Base-by-base conservation (phyloP, 31 red algal genomes). In the Asparagopsis taxiformis region DNA sequence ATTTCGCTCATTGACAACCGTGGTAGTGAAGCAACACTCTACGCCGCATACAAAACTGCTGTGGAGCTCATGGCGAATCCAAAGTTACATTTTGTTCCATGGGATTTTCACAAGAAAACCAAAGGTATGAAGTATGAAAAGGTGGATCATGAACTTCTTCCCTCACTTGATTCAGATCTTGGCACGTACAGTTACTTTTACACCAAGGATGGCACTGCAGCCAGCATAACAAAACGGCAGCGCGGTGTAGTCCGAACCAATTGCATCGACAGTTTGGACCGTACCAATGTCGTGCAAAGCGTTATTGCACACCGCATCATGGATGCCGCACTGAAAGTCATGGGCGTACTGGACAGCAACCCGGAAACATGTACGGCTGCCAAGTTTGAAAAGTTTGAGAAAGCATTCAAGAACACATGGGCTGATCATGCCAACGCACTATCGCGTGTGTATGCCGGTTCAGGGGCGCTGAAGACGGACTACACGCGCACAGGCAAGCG, bases 271-370 rank as follows among this genome's bases (percentile, higher is more conserved):
- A 92, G 82, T 69, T 70, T 97, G 31, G 94, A 97, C 66, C 84
- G 94, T 20, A 97, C 88, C 41, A 97, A 97, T 70, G 94, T 97
- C 10, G 87, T 97, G 34, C 94, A 97, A 66, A 83, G 82, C 56
- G 88, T 80, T 22, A 89, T 97, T 30, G 94, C 94, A 0, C 75
- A 75, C 50, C 55, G 69, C n/a, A 79, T 92, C 22, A 78, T 92
- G 65, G 86, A 85, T 51, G 64, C 78, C 1, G 79, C 79, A 16
- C 54, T 92, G 54, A 80, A 82, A 59, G 84, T 80, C 4, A 78
- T 97, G 63, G 82, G 90, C 31, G 76, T 97, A 26, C 49, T 88
- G 2, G 78, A 85, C 46, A 80, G 75, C 60, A 72, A 79, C 37
- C 70, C 71, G 30, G 88, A 85, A 26, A 83, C 77, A 19, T 59